These are phyloP conservation scores for Endoconidiophora polonica DNA, from an alignment of 2,329 filamentous ascomycete species.

Conservation along the genomic window DNA sequence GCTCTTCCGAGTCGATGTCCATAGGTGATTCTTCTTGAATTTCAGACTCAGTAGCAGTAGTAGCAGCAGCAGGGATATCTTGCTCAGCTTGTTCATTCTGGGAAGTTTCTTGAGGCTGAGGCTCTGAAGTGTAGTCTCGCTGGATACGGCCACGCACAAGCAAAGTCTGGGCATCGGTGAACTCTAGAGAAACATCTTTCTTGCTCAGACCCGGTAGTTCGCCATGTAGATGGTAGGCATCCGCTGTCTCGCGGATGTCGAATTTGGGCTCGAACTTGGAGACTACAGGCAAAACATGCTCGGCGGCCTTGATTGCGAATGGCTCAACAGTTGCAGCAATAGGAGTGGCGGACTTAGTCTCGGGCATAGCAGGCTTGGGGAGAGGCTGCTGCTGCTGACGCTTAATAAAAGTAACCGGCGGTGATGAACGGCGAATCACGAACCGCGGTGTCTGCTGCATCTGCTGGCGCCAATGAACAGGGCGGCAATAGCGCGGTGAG, in stretches of 20 bases:
- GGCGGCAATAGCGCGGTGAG: neutral
- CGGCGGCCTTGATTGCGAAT: too few relatives aligned
- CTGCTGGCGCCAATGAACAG: neutral
- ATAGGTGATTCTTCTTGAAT: too few relatives aligned
- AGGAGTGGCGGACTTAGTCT: neutral
- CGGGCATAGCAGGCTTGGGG: neutral
- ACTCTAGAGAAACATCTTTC: conserved; percentile 61
- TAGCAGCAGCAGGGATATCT: conserved; percentile 25
- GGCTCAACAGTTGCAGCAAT: too few relatives aligned
- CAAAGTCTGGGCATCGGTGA: conserved; percentile 59
- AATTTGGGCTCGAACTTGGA: conserved; percentile 54
- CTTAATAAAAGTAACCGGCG: too few relatives aligned
- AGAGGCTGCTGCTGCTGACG: too few relatives aligned
- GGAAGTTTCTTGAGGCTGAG: conserved; percentile 21
- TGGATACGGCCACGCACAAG: conserved; percentile 54
- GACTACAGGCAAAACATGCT: too few relatives aligned
- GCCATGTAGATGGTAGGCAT: conserved; percentile 60
- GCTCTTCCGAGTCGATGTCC: conserved; percentile 23
- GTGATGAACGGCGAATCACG: too few relatives aligned
- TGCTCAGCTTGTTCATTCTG: conserved; percentile 17
- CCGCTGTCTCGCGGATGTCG: conserved; percentile 54
- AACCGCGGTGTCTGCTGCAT: too few relatives aligned
- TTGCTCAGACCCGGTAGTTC: conserved; percentile 63
- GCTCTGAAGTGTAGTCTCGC: conserved; percentile 35
- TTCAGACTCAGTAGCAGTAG: too few relatives aligned